These are phyloP conservation scores for Globisporangium radiosum DNA, from an alignment of 352 stramenopile genomes.

Conservation along the genomic window DNA sequence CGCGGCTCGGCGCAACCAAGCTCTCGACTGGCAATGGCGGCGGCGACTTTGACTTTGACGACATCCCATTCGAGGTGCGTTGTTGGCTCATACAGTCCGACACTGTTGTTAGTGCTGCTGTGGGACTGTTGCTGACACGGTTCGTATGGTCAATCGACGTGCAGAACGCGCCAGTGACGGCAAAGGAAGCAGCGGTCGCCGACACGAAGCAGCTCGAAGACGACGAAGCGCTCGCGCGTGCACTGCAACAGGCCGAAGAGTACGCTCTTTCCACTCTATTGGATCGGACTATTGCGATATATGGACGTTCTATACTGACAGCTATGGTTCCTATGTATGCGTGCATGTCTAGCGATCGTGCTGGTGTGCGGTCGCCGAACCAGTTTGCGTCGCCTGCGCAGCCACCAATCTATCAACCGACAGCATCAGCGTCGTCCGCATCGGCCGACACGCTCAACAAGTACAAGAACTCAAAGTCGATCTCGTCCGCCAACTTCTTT, in stretches of 20 bases:
- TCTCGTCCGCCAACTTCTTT: conserved; percentile 89
- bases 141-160: not conserved
- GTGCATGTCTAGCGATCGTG: conserved; percentile 20
- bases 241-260: conserved; percentile 75
- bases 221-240: conserved; percentile 77
- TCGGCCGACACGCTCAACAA: conserved; percentile 74
- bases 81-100: not conserved
- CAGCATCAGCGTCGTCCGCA: conserved; percentile 5
- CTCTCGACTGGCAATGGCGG: conserved; percentile 39
- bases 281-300: no score
- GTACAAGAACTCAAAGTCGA: conserved; percentile 90
- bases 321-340: not conserved
- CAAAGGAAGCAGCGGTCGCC: conserved; percentile 18
- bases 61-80: conserved; percentile 78
- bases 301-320: not conserved
- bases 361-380: conserved; percentile 3
- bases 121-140: not conserved
- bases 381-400: conserved; percentile 7
- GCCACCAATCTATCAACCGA: not conserved
- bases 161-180: conserved; percentile 57
- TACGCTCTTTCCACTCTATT: conserved; percentile 19
- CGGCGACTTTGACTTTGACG: conserved; percentile 85
- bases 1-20: conserved; percentile 69
- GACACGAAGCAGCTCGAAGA: conserved; percentile 82
- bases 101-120: not conserved